Percentiles rank a stretch among this genome's conserved stretches.
Conservation (phyloP, 768 basidiomycete species). For the Amanita pallidorosea region DNA sequence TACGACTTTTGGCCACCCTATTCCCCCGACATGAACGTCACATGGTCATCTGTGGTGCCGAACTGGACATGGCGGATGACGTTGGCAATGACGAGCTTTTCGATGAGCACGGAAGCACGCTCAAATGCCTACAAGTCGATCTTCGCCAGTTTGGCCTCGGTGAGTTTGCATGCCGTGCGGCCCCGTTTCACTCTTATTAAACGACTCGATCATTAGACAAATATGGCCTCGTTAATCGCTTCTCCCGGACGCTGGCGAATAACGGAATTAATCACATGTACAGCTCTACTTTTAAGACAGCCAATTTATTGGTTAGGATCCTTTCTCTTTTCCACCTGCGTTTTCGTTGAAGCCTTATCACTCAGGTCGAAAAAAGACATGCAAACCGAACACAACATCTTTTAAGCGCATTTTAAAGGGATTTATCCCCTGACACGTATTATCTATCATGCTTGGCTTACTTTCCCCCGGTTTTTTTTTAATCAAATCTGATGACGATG, state of each 20-base stretch:
- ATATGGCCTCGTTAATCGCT: conserved; percentile 67
- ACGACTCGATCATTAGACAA: conserved; percentile 38
- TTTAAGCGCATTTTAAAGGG: conserved; percentile 41
- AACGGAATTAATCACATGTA: conserved; percentile 79
- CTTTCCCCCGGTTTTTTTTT: too few relatives aligned
- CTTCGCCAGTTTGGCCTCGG: conserved; percentile 62
- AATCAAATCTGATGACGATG: background rate
- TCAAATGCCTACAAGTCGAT: conserved; percentile 71
- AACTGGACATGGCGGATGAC: conserved; percentile 49
- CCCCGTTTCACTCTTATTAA: background rate
- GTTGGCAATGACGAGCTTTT: conserved; percentile 28
- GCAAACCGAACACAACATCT: conserved; percentile 47
- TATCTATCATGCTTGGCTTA: background rate
- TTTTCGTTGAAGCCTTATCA: background rate
- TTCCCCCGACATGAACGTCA: conserved; percentile 66
- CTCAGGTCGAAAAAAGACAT: conserved; percentile 46
- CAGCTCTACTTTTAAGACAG: conserved; percentile 75
- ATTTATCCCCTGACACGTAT: background rate
- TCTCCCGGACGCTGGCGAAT: conserved; percentile 61
- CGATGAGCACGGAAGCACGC: conserved; percentile 23
- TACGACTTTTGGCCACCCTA: conserved; percentile 51
- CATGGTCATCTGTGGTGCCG: conserved; percentile 64
- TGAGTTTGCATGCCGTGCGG: conserved; percentile 16
- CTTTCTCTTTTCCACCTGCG: background rate
- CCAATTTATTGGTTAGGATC: conserved; percentile 55